Evolutionary conservation across 176 grass and related monocot genomes (phyloP).

Genomic region (sorghum (Sorghum bicolor)): DNA sequence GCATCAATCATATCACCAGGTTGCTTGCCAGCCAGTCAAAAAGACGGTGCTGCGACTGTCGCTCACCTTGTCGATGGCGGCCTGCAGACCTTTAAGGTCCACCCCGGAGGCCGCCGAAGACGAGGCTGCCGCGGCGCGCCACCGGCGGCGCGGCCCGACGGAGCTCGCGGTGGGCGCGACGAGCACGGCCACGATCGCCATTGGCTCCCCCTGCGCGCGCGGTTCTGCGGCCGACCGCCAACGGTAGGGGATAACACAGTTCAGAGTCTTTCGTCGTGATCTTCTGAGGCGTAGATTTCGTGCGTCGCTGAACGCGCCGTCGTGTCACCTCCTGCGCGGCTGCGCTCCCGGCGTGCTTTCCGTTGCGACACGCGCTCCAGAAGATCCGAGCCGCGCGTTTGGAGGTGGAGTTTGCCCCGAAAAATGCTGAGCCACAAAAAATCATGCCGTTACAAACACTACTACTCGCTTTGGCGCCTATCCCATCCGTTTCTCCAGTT

Average conservation of each 20-base stretch:
- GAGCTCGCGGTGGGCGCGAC: conserved; percentile 18
- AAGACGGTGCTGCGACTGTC: background rate
- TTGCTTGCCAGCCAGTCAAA: background rate
- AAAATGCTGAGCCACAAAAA: conserved; percentile 39
- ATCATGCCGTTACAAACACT: conserved; percentile 27
- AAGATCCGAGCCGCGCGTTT: background rate
- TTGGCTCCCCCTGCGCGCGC: background rate
- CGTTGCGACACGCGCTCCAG: too few relatives aligned
- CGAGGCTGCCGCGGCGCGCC: conserved; percentile 48
- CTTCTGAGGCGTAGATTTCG: background rate
- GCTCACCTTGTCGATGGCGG: conserved; percentile 83
- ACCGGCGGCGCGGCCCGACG: conserved; percentile 8
- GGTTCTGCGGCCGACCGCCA: conserved; percentile 31
- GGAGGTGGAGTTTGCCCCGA: background rate
- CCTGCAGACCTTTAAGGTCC: conserved; percentile 63
- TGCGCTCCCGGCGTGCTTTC: background rate
- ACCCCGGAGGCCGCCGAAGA: conserved; percentile 64
- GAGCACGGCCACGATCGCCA: conserved; percentile 42
- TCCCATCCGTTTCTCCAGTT: background rate
- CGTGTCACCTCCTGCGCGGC: background rate
- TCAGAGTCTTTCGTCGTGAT: conserved; percentile 17
- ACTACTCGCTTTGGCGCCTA: conserved; percentile 47
- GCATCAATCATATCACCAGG: background rate
- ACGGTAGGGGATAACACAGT: conserved; percentile 52
- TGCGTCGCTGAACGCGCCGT: background rate